These are phyloP conservation scores for Trichophyton benhamiae DNA, from an alignment of 2,329 filamentous ascomycete genomes.

Conservation along the genomic window DNA sequence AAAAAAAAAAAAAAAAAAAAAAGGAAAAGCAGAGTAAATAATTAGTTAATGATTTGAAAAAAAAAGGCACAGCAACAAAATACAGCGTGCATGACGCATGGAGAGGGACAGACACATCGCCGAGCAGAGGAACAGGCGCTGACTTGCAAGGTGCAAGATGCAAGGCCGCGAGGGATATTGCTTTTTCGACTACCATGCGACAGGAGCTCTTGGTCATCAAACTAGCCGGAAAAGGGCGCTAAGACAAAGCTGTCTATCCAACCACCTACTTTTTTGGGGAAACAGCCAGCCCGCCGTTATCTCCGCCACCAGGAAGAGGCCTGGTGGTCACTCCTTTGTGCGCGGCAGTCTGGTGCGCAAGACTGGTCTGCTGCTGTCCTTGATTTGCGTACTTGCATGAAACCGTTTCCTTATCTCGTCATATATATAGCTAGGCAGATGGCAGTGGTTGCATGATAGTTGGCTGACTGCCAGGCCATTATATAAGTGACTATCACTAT, in stretches of 20 bases:
- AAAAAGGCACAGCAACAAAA: not conserved
- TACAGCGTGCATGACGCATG: not conserved
- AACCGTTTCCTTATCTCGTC: too few relatives aligned
- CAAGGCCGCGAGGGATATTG: not conserved
- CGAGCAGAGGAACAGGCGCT: not conserved
- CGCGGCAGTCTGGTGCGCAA: too few relatives aligned
- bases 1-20: not conserved
- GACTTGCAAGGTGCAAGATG: not conserved
- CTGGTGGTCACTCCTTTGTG: too few relatives aligned
- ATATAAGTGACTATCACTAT: too few relatives aligned
- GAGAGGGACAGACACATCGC: not conserved
- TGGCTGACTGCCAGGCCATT: too few relatives aligned
- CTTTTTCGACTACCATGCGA: not conserved
- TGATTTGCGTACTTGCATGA: too few relatives aligned
- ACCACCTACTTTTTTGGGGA: conserved; percentile 4
- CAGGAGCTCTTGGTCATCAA: not conserved
- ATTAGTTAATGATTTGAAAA: not conserved
- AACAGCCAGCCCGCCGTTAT: not conserved
- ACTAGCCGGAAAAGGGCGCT: not conserved
- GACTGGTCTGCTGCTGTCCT: too few relatives aligned
- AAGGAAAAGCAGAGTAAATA: too few relatives aligned
- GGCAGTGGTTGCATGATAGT: too few relatives aligned
- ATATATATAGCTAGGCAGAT: too few relatives aligned
- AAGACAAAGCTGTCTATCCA: conserved; percentile 6
- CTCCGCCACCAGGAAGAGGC: not conserved